phyloP scores from a whole-genome alignment of 192 early-diverging fungal genomes.

The Gonapodya prolifera region DNA sequence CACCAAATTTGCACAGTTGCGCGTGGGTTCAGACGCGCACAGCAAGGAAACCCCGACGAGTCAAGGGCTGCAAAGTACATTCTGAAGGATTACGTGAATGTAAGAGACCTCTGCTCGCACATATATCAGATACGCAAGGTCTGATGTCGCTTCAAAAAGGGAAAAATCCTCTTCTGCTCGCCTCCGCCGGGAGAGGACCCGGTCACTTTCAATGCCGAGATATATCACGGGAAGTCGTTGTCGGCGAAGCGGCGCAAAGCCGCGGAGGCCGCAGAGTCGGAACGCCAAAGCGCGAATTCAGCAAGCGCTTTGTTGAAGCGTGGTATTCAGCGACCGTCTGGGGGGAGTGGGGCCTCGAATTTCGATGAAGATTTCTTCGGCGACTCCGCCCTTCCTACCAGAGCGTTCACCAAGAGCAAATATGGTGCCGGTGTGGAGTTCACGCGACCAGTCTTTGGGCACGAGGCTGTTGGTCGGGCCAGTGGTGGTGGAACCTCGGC shows the following conservation, averaged over 20 bases:
- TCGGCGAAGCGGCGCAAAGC: conserved; percentile 31
- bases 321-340: too few species aligned
- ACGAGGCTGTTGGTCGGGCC: conserved; percentile 5
- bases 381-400: conserved; percentile 10
- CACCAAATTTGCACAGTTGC: conserved; percentile 40
- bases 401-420: conserved; percentile 5
- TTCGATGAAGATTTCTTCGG: conserved; percentile 28
- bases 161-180: conserved; percentile 80
- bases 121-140: background rate
- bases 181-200: conserved; percentile 56
- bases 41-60: conserved; percentile 97
- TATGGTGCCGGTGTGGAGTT: background rate
- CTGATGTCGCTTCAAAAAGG: conserved; percentile 25
- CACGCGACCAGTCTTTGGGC: background rate
- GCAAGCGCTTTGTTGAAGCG: conserved; percentile 34
- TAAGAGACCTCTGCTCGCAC: conserved; percentile 15
- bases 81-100: conserved; percentile 93
- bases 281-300: conserved; percentile 41
- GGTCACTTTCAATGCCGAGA: conserved; percentile 64
- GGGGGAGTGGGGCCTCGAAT: conserved; percentile 16
- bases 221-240: conserved; percentile 52
- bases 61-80: conserved; percentile 90
- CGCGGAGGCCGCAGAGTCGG: conserved; percentile 25
- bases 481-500: conserved; percentile 25
- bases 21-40: conserved; percentile 77